Evolutionary conservation across 352 stramenopile genomes (phyloP).

Genomic region (Elongisporangium prolatum): DNA sequence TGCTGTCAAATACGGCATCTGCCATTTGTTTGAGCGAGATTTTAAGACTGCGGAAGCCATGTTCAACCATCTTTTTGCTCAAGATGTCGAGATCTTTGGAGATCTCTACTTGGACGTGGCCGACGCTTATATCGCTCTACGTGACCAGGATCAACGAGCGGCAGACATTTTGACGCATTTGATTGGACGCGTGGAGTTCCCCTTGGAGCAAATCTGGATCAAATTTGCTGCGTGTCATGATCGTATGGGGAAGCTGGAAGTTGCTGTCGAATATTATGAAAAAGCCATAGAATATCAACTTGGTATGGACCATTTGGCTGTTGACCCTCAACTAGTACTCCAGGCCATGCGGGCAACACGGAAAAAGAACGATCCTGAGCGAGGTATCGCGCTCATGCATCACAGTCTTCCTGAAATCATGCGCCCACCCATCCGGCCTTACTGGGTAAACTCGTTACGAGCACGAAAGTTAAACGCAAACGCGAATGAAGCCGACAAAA

Average conservation of each 20-base stretch:
- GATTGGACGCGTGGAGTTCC: slow-evolving; percentile 61
- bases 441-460: slow-evolving; percentile 61
- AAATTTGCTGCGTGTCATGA: slow-evolving; percentile 77
- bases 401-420: slow-evolving; percentile 61
- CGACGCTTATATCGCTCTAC: slow-evolving; percentile 73
- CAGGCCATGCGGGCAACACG: slow-evolving; percentile 63
- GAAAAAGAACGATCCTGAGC: slow-evolving; percentile 38
- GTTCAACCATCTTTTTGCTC: slow-evolving; percentile 79
- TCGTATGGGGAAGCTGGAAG: slow-evolving; percentile 47
- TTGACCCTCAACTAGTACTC: slow-evolving; percentile 62
- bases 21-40: slow-evolving; percentile 73
- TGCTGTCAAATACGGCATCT: slow-evolving; percentile 85
- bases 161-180: slow-evolving; percentile 64
- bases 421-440: slow-evolving; percentile 70
- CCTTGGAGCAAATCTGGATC: slow-evolving; percentile 76
- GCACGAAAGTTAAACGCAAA: slow-evolving; percentile 9
- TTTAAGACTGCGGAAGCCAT: slow-evolving; percentile 71
- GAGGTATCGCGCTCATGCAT: slow-evolving; percentile 54
- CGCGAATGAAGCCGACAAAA: slow-evolving; percentile 1
- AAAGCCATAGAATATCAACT: slow-evolving; percentile 57
- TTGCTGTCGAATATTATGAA: slow-evolving; percentile 79
- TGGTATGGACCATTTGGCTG: slow-evolving; percentile 33
- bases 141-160: slow-evolving; percentile 60
- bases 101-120: slow-evolving; percentile 83
- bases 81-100: slow-evolving; percentile 82